A percentile compares a stretch with the other conserved stretches of the same genome.
Conservation (phyloP, 345 rosid species). For the Arabis alpina region DNA sequence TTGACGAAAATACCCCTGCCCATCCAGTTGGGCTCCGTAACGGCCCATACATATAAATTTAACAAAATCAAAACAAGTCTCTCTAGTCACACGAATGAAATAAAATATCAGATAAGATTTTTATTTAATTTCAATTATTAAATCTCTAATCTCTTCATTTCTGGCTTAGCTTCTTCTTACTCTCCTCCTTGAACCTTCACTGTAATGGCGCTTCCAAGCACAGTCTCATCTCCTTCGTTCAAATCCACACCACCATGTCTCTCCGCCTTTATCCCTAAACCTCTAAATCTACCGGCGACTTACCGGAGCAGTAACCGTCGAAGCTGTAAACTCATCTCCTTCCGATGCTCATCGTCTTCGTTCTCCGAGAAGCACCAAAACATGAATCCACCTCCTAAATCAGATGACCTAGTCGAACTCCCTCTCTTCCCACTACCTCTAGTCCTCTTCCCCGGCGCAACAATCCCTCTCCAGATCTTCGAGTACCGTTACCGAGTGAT, state of each 20-base stretch:
- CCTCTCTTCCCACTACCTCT: conserved; percentile 93
- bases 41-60: conserved; percentile 1
- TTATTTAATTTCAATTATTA: neutral
- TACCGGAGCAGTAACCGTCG: conserved; percentile 21
- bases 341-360: conserved; percentile 42
- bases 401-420: conserved; percentile 75
- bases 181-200: neutral
- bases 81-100: conserved; percentile 22
- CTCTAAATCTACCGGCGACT: conserved; percentile 3
- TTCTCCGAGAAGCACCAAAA: conserved; percentile 42
- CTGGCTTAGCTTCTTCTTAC: conserved; percentile 7
- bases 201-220: conserved; percentile 73
- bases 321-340: conserved; percentile 33
- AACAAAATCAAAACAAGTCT: neutral
- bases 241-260: conserved; percentile 32
- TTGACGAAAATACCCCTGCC: conserved; percentile 30
- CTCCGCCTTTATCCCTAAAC: conserved; percentile 35
- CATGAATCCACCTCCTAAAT: conserved; percentile 51
- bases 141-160: conserved; percentile 8
- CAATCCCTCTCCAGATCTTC: conserved; percentile 93
- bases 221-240: conserved; percentile 47
- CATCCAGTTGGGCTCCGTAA: conserved; percentile 6
- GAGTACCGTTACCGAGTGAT: conserved; percentile 97
- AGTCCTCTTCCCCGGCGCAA: conserved; percentile 95
- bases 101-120: conserved; percentile 14